Conservation (phyloP, 371 early-diverging fungal species). For the Rhizopus stolonifer region DNA sequence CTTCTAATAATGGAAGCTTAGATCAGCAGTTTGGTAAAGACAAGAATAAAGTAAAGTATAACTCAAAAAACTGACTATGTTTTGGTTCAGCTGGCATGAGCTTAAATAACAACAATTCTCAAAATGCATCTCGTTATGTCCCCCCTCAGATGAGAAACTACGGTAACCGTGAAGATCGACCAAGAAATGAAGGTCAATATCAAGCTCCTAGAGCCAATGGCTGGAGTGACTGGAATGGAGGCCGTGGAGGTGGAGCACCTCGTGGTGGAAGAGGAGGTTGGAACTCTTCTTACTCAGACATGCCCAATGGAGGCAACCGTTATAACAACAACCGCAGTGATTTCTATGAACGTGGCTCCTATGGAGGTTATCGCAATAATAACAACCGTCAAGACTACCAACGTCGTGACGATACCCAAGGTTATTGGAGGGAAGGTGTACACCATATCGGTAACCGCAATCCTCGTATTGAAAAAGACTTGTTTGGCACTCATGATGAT, state of each 20-base stretch:
- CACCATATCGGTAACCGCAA: conserved; percentile 74
- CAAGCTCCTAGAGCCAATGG: conserved; percentile 15
- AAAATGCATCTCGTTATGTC: conserved; percentile 43
- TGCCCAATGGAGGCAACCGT: conserved; percentile 18
- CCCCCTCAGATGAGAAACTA: conserved; percentile 53
- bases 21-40: conserved; percentile 67
- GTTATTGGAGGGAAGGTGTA: conserved; percentile 68
- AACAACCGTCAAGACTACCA: conserved; percentile 45
- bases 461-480: conserved; percentile 71
- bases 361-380: conserved; percentile 30
- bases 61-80: background rate
- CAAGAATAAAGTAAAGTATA: background rate
- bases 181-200: conserved; percentile 8
- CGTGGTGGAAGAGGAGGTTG: conserved; percentile 33
- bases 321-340: conserved; percentile 18
- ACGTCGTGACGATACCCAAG: conserved; percentile 55
- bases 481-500: conserved; percentile 75
- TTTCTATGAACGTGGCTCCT: conserved; percentile 38
- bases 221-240: conserved; percentile 32
- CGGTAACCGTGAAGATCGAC: conserved; percentile 17
- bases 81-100: conserved; percentile 62
- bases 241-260: conserved; percentile 7
- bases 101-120: conserved; percentile 44
- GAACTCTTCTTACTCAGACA: conserved; percentile 55
- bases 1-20: conserved; percentile 57